A percentile compares a stretch with the other conserved stretches of the same genome.
These are phyloP conservation scores for Castanospermum australe DNA, from an alignment of 306 rosid species.

Conservation along the genomic window DNA sequence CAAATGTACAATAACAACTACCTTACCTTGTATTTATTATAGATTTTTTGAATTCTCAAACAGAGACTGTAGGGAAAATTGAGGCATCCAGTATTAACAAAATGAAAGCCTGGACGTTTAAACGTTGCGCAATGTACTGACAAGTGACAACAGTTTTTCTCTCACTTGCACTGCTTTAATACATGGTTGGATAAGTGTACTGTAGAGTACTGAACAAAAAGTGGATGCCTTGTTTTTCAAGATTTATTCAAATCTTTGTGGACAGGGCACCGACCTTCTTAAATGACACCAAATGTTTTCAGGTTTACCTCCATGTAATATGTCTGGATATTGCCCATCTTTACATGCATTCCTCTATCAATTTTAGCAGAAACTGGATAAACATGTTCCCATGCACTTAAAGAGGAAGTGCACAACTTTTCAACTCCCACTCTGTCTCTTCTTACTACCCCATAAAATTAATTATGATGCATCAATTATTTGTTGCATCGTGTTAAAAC, in stretches of 20 bases:
- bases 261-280: not conserved
- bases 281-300: not conserved
- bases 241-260: not conserved
- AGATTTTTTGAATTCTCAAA: too few relatives aligned
- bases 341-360: not conserved
- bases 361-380: not conserved
- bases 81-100: not conserved
- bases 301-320: not conserved
- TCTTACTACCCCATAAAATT: not conserved
- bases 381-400: not conserved
- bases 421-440: not conserved
- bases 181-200: not conserved
- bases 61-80: not conserved
- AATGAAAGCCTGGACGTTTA: not conserved
- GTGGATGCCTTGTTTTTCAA: not conserved
- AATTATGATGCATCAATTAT: not conserved
- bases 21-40: too few relatives aligned
- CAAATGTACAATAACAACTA: too few relatives aligned
- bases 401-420: not conserved
- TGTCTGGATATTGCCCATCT: not conserved
- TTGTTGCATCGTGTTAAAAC: not conserved
- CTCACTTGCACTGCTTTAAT: not conserved
- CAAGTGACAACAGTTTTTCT: not conserved
- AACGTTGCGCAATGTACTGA: not conserved
- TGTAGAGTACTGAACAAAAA: not conserved